Base-by-base conservation (phyloP, 192 early-diverging fungal genomes). In the Kappamyces sp. region DNA sequence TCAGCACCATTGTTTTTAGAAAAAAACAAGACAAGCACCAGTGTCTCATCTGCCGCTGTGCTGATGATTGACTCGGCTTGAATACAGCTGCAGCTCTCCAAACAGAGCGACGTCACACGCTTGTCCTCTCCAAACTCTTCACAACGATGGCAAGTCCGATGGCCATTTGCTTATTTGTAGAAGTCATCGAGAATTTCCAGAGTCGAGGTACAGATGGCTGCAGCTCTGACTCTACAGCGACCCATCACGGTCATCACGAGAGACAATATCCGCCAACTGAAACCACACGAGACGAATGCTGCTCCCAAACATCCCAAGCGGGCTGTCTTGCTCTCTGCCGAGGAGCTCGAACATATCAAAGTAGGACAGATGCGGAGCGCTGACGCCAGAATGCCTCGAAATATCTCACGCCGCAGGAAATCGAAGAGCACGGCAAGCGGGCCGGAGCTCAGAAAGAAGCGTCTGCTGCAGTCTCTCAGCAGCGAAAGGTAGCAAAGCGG, bases 181-280 rank as follows among this genome's bases (percentile, higher is more conserved):
- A n/a, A n/a, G n/a, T n/a, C n/a, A n/a, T n/a, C n/a, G n/a, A n/a
- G n/a, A n/a, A n/a, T n/a, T n/a, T n/a, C n/a, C n/a, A n/a, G n/a
- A n/a, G n/a, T n/a, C n/a, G n/a, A n/a, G n/a, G n/a, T n/a, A n/a
- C n/a, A n/a, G n/a, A n/a, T n/a, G n/a, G n/a, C n/a, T n/a, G n/a
- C n/a, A n/a, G n/a, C n/a, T n/a, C n/a, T n/a, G n/a, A n/a, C n/a
- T n/a, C n/a, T n/a, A n/a, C 61, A 71, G 66, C 67, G 67, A 66
- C 50, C 63, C 37, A 80, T 80, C 43, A 76, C 76, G 5, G 75
- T 82, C 29, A 76, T 82, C 42, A 82, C 80, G 6, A 53, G 80
- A 29, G 80, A 82, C 54, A 80, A 80, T 49, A 80, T 82, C 43
- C 62, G 80, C 4, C 71, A 66, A 3, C 66, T 82, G 14, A 59